Evolutionary conservation across 495 filamentous ascomycete genomes (phyloP).

Genomic region (Aspergillus incahuasiensis): DNA sequence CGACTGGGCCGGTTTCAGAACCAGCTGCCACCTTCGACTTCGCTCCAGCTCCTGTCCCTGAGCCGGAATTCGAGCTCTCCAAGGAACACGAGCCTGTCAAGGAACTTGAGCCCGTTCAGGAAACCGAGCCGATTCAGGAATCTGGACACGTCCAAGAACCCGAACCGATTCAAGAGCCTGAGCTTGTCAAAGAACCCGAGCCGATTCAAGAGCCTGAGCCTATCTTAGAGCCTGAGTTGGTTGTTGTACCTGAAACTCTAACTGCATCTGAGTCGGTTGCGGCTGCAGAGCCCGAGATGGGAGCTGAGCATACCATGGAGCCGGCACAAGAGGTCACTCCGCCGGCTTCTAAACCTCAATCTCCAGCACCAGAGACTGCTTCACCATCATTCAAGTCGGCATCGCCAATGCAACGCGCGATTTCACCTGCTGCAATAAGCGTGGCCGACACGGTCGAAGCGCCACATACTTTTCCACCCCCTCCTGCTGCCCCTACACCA

Average conservation of each 20-base stretch:
- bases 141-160: background rate
- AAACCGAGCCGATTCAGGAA: background rate
- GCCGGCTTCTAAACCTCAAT: slow-evolving; percentile 14
- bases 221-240: slow-evolving; percentile 2
- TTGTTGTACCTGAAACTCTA: background rate
- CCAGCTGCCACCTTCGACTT: background rate
- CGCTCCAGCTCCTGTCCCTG: slow-evolving; percentile 12
- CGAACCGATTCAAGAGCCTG: background rate
- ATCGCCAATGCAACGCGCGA: slow-evolving; percentile 14
- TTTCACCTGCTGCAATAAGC: slow-evolving; percentile 17
- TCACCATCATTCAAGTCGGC: slow-evolving; percentile 12
- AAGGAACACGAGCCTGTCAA: background rate
- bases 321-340: slow-evolving; percentile 15
- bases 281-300: background rate
- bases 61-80: background rate
- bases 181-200: background rate
- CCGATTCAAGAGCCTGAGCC: background rate
- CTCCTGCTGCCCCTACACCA: slow-evolving; percentile 16
- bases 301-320: slow-evolving; percentile 7
- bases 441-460: slow-evolving; percentile 4
- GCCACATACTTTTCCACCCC: slow-evolving; percentile 14
- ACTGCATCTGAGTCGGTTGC: slow-evolving; percentile 1
- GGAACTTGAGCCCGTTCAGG: background rate
- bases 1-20: slow-evolving; percentile 9
- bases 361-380: slow-evolving; percentile 7